Conservation (phyloP, 2,329 filamentous ascomycete species). For the Claviceps sp. region DNA sequence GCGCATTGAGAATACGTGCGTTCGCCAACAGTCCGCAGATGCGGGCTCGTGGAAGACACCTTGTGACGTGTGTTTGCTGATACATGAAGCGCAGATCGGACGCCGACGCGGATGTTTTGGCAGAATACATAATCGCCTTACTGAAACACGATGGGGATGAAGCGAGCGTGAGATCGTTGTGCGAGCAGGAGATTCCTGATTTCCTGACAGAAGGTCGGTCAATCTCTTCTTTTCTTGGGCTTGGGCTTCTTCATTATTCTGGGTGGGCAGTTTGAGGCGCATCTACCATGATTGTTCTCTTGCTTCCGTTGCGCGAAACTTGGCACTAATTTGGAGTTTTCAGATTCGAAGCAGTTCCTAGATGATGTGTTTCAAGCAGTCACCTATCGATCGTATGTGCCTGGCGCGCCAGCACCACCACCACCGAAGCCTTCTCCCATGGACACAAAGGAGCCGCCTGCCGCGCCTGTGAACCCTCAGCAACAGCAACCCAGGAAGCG, state of each 20-base stretch:
- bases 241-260: background rate
- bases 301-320: background rate
- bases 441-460: background rate
- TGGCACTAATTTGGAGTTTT: background rate
- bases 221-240: background rate
- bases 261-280: background rate
- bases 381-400: slow-evolving; percentile 45
- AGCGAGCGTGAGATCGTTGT: slow-evolving; percentile 51
- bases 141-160: slow-evolving; percentile 55
- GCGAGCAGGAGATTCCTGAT: slow-evolving; percentile 56
- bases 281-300: background rate
- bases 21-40: slow-evolving; percentile 5
- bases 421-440: background rate
- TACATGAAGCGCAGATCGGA: slow-evolving; percentile 46
- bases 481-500: slow-evolving; percentile 16
- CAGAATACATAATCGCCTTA: slow-evolving; percentile 72
- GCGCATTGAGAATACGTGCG: slow-evolving; percentile 62
- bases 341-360: slow-evolving; percentile 41
- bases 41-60: too few relatives aligned
- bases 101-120: slow-evolving; percentile 68
- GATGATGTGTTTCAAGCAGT: slow-evolving; percentile 58
- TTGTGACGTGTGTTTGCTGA: slow-evolving; percentile 3
- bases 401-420: slow-evolving; percentile 34
- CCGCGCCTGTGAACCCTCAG: slow-evolving; percentile 7
- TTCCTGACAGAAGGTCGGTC: slow-evolving; percentile 52